phyloP scores from a whole-genome alignment of 257 asterid species.

The Nicotiana tomentosiformis region DNA sequence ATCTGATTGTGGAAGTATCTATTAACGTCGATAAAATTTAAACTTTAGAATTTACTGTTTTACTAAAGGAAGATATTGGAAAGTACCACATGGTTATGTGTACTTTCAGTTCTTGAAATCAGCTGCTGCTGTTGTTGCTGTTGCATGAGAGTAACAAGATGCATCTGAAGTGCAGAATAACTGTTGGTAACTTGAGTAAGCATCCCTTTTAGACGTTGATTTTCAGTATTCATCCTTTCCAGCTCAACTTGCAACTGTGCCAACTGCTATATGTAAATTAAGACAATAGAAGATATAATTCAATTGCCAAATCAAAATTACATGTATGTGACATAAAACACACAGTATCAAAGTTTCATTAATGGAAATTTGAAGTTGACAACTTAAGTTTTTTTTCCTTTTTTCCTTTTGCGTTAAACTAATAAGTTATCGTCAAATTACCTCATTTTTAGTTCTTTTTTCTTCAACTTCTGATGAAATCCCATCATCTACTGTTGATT shows the following conservation, averaged over 20 bases:
- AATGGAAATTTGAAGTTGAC: neutral
- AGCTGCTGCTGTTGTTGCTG: constrained; percentile 16
- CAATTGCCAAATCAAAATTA: neutral
- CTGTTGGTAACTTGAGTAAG: constrained; percentile 58
- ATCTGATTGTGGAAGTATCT: neutral
- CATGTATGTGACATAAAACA: neutral
- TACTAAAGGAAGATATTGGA: neutral
- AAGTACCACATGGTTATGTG: constrained; percentile 24
- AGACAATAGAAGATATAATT: neutral
- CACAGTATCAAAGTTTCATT: neutral
- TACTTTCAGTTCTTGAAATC: constrained; percentile 12
- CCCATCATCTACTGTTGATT: constrained; percentile 75
- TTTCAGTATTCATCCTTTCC: constrained; percentile 63
- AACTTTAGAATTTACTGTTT: neutral
- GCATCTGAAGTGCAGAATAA: constrained; percentile 59
- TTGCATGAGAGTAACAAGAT: constrained; percentile 46
- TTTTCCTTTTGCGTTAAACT: neutral
- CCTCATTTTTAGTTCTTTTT: constrained; percentile 59
- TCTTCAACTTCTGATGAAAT: constrained; percentile 42
- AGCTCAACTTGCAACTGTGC: constrained; percentile 64
- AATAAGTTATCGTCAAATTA: constrained; percentile 5
- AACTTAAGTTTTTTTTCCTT: neutral
- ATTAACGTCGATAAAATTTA: neutral
- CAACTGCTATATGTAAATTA: constrained; percentile 24
- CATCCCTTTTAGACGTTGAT: constrained; percentile 71